Conservation (phyloP, 208 protist genomes). For the Naegleria fowleri region DNA sequence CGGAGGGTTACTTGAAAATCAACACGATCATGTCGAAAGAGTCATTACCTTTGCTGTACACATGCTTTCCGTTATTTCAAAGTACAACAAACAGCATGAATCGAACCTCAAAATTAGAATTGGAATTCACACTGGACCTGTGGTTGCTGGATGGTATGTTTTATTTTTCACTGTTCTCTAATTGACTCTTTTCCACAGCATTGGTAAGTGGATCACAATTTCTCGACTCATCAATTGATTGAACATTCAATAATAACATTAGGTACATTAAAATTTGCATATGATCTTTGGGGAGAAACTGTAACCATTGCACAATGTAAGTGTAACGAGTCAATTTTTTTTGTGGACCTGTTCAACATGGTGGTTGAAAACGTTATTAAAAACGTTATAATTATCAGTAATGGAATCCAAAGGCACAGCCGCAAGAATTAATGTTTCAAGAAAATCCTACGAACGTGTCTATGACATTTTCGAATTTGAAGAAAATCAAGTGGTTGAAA, state of each 20-base stretch:
- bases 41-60: neutral
- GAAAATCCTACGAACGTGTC: neutral
- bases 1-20: neutral
- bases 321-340: neutral
- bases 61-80: neutral
- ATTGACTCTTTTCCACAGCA: too few species aligned
- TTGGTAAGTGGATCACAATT: too few species aligned
- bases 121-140: constrained; percentile 42
- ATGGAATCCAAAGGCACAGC: constrained; percentile 42
- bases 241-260: too few species aligned
- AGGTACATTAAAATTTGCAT: constrained; percentile 40
- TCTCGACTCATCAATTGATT: too few species aligned
- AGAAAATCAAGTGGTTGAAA: neutral
- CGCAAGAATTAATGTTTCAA: constrained; percentile 23
- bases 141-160: constrained; percentile 41
- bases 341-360: too few species aligned
- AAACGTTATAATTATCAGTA: neutral
- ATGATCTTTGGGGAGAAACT: constrained; percentile 47
- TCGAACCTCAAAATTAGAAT: constrained; percentile 24
- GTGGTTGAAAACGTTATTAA: too few species aligned
- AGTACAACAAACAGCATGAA: neutral
- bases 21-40: neutral
- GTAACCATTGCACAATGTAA: neutral
- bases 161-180: too few species aligned
- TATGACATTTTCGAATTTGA: constrained; percentile 24